These are phyloP conservation scores for Ephemerocybe angulata DNA, from an alignment of 768 basidiomycete genomes.

Conservation along the genomic window DNA sequence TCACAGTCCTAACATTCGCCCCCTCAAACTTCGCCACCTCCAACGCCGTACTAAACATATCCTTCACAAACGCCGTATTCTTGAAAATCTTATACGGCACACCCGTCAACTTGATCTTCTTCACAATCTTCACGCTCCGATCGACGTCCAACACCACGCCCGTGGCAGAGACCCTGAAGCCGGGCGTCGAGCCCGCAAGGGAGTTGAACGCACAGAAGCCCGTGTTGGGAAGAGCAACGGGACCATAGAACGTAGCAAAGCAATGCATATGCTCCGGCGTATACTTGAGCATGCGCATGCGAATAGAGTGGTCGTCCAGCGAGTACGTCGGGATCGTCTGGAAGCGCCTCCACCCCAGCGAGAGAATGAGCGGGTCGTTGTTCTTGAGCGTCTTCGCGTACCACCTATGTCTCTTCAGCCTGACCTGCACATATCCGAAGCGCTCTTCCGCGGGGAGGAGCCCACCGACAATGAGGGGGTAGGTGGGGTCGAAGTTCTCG, in stretches of 20 bases:
- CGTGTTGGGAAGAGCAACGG: constrained; percentile 86
- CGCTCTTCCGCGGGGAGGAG: constrained; percentile 85
- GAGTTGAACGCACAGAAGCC: constrained; percentile 98
- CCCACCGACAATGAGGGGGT: constrained; percentile 90
- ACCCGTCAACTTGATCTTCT: constrained; percentile 96
- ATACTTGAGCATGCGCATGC: constrained; percentile 99
- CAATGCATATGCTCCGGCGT: constrained; percentile 99
- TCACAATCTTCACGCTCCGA: constrained; percentile 90
- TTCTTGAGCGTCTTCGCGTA: constrained; percentile 88
- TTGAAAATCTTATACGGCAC: constrained; percentile 97
- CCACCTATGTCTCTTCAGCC: constrained; percentile 97
- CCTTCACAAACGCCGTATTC: constrained; percentile 96
- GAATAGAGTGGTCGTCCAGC: constrained; percentile 94
- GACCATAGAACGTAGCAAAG: constrained; percentile 96
- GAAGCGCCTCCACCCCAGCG: constrained; percentile 97
- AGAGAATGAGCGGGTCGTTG: constrained; percentile 94
- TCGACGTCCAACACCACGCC: constrained; percentile 95
- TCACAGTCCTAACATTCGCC: constrained; percentile 92
- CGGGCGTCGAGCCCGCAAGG: constrained; percentile 56
- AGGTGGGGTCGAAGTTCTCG: constrained; percentile 87
- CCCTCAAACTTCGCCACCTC: constrained; percentile 99
- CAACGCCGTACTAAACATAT: constrained; percentile 91
- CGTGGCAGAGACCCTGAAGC: constrained; percentile 88
- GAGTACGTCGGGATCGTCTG: constrained; percentile 94
- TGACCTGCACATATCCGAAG: constrained; percentile 91